Conservation (phyloP, 2,329 filamentous ascomycete species). For the Akanthomyces dipterigenus region DNA sequence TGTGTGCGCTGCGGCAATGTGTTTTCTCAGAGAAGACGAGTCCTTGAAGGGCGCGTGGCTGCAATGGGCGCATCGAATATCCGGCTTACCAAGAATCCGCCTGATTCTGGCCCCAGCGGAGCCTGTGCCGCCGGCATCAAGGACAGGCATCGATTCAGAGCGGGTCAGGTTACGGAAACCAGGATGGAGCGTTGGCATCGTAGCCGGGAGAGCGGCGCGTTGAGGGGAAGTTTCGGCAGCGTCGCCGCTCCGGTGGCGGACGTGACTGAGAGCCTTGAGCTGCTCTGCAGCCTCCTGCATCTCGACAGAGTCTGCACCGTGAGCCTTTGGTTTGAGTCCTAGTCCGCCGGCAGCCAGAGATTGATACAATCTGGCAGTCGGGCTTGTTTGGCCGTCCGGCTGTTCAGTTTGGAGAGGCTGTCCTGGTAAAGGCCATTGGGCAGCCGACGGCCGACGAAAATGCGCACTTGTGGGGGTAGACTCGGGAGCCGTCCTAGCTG, state of each 20-base stretch:
- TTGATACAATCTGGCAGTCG: not conserved
- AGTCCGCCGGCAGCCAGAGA: conserved; percentile 7
- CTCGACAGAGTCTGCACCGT: conserved; percentile 53
- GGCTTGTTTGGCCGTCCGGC: conserved; percentile 21
- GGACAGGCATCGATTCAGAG: conserved; percentile 13
- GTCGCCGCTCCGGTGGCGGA: conserved; percentile 49
- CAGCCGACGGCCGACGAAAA: not conserved
- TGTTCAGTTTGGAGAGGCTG: not conserved
- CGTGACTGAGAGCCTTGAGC: conserved; percentile 58
- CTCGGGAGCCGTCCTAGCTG: not conserved
- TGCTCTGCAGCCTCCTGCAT: conserved; percentile 64
- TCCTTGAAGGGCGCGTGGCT: conserved; percentile 62
- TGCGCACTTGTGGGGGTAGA: not conserved
- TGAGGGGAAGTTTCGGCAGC: conserved; percentile 7
- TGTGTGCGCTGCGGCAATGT: conserved; percentile 62
- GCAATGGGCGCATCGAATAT: conserved; percentile 55
- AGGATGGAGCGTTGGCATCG: not conserved
- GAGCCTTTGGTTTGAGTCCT: conserved; percentile 27
- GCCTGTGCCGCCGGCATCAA: conserved; percentile 23
- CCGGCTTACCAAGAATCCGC: conserved; percentile 49
- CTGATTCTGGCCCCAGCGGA: conserved; percentile 37
- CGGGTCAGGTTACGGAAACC: conserved; percentile 1
- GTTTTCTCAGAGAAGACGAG: conserved; percentile 58
- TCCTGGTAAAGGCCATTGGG: not conserved
- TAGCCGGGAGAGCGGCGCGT: conserved; percentile 13